These are phyloP conservation scores for Fonsecaea monophora DNA, from an alignment of 2,329 filamentous ascomycete genomes.

Conservation along the genomic window DNA sequence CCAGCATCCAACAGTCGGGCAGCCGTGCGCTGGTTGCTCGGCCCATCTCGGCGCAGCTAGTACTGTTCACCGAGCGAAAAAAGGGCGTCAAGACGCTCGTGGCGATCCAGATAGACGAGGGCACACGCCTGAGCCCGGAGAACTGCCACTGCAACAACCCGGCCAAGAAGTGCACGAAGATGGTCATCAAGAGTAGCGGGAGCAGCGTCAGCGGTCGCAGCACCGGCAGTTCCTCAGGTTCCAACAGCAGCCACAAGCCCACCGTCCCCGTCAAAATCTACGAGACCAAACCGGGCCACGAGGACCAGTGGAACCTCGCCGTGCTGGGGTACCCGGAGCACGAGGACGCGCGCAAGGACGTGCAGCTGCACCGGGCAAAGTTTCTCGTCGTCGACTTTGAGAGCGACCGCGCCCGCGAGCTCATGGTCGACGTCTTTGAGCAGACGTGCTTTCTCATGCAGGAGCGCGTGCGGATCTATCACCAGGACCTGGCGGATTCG, in stretches of 20 bases:
- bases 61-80: neutral
- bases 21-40: neutral
- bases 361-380: neutral
- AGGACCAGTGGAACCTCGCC: slow-evolving; percentile 2
- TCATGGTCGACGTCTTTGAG: neutral
- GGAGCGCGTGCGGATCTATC: neutral
- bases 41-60: neutral
- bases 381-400: neutral
- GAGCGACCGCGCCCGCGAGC: neutral
- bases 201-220: too few species aligned
- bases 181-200: neutral
- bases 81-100: neutral
- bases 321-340: neutral
- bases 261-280: neutral
- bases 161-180: neutral
- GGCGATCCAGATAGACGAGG: neutral
- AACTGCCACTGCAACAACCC: slow-evolving; percentile 1
- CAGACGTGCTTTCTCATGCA: neutral
- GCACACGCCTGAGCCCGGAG: neutral
- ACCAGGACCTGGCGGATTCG: neutral
- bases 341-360: neutral
- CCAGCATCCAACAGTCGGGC: slow-evolving; percentile 1
- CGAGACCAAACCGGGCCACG: neutral
- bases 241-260: neutral
- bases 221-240: too few species aligned